Conservation (phyloP, 192 early-diverging fungal species). For the Backusella mclennaniae region DNA sequence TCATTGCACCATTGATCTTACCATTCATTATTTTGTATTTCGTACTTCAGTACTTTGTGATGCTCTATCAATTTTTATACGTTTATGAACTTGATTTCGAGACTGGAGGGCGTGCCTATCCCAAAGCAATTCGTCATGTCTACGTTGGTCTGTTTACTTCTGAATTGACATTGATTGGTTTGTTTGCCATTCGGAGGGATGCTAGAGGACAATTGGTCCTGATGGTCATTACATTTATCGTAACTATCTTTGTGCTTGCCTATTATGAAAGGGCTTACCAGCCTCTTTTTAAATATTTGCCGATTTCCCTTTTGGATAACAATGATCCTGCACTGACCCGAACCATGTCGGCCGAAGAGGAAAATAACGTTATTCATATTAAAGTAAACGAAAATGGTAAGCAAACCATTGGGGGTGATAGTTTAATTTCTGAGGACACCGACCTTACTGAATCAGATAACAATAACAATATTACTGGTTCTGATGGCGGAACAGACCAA, state of each 20-base stretch:
- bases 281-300: conserved; percentile 43
- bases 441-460: neutral
- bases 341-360: neutral
- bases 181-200: conserved; percentile 60
- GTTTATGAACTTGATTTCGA: conserved; percentile 60
- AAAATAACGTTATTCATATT: neutral
- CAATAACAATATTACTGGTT: neutral
- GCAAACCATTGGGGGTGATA: neutral
- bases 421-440: neutral
- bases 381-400: neutral
- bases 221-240: conserved; percentile 39
- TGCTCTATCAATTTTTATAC: conserved; percentile 80
- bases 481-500: neutral
- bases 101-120: conserved; percentile 65
- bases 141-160: conserved; percentile 70
- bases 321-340: neutral
- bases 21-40: conserved; percentile 78
- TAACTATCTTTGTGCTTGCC: conserved; percentile 21
- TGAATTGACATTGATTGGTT: conserved; percentile 69
- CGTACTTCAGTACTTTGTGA: conserved; percentile 69
- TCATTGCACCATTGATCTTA: conserved; percentile 75
- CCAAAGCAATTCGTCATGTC: conserved; percentile 58
- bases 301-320: conserved; percentile 30
- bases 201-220: conserved; percentile 42
- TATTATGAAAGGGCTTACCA: conserved; percentile 40